Evolutionary conservation across 495 filamentous ascomycete genomes (phyloP).

Genomic region (Massariosphaeria phaeospora): DNA sequence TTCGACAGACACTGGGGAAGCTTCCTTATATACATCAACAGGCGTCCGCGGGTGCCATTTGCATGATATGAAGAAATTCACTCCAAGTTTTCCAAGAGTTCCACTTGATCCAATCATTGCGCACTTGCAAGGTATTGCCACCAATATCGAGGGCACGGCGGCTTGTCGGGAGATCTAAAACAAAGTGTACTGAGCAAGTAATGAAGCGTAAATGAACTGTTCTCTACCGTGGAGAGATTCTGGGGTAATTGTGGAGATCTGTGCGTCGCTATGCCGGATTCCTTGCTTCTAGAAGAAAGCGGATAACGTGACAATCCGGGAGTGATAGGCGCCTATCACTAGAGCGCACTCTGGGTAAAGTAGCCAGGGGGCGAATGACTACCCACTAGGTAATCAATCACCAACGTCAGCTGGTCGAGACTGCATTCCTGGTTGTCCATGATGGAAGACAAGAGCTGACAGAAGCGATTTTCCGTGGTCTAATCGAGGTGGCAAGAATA

Average conservation of each 20-base stretch:
- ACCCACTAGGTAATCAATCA: slow-evolving; percentile 12
- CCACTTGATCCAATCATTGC: slow-evolving; percentile 2
- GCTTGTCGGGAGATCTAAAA: slow-evolving; percentile 23
- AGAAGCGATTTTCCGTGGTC: too few relatives aligned
- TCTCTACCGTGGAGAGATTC: slow-evolving; percentile 22
- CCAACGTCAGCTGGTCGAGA: slow-evolving; percentile 1
- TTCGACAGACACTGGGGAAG: background rate
- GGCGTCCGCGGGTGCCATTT: background rate
- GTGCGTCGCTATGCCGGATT: slow-evolving; percentile 8
- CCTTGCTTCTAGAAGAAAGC: slow-evolving; percentile 24
- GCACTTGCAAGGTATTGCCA: slow-evolving; percentile 5
- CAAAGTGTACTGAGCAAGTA: slow-evolving; percentile 2
- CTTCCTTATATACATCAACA: slow-evolving; percentile 20
- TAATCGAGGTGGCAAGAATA: too few relatives aligned
- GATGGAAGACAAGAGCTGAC: too few relatives aligned
- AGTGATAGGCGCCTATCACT: slow-evolving; percentile 1
- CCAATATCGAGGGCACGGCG: slow-evolving; percentile 19
- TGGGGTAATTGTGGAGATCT: slow-evolving; percentile 33
- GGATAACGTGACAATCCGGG: slow-evolving; percentile 21
- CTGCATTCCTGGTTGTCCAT: too few relatives aligned
- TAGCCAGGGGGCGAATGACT: background rate
- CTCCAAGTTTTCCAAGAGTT: background rate
- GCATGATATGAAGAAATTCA: background rate
- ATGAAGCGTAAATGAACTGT: slow-evolving; percentile 27
- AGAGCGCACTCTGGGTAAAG: slow-evolving; percentile 25